Evolutionary conservation across 1,139 yeast species (phyloP).

Genomic region (Yamadazyma sp.): DNA sequence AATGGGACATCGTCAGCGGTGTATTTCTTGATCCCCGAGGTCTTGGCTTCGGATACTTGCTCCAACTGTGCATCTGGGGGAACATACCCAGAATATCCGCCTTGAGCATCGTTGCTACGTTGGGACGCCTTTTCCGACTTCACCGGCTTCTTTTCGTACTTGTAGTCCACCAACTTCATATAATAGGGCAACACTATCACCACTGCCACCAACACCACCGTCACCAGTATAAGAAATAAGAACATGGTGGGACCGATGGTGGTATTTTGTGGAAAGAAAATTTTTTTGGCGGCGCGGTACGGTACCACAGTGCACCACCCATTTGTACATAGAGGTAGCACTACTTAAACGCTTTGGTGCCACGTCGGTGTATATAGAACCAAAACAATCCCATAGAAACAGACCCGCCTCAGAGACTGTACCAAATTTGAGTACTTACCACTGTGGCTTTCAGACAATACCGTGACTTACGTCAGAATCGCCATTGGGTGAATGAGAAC

Average conservation of each 20-base stretch:
- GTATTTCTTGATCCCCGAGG: constrained; percentile 33
- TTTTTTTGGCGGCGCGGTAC: neutral
- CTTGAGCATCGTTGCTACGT: neutral
- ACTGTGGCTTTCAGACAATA: too few relatives aligned
- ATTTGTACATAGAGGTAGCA: too few relatives aligned
- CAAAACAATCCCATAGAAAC: too few relatives aligned
- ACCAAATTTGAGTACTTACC: too few relatives aligned
- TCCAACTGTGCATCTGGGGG: constrained; percentile 40
- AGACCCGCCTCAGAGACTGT: too few relatives aligned
- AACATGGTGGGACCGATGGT: constrained; percentile 26
- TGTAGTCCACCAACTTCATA: constrained; percentile 35
- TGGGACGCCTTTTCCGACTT: constrained; percentile 1
- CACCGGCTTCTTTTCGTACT: constrained; percentile 8
- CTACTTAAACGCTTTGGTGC: too few relatives aligned
- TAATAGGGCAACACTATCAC: constrained; percentile 37
- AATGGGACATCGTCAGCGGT: constrained; percentile 43
- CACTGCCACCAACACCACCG: constrained; percentile 29
- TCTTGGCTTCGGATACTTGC: constrained; percentile 19
- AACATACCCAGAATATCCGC: constrained; percentile 28
- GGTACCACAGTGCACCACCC: too few relatives aligned
- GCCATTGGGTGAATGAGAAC: neutral
- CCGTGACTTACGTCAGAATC: too few relatives aligned
- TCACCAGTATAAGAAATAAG: constrained; percentile 23
- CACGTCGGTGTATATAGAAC: too few relatives aligned
- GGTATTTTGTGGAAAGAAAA: neutral